These are phyloP conservation scores for Nicotiana attenuata DNA, from an alignment of 257 asterid species.

Conservation along the genomic window DNA sequence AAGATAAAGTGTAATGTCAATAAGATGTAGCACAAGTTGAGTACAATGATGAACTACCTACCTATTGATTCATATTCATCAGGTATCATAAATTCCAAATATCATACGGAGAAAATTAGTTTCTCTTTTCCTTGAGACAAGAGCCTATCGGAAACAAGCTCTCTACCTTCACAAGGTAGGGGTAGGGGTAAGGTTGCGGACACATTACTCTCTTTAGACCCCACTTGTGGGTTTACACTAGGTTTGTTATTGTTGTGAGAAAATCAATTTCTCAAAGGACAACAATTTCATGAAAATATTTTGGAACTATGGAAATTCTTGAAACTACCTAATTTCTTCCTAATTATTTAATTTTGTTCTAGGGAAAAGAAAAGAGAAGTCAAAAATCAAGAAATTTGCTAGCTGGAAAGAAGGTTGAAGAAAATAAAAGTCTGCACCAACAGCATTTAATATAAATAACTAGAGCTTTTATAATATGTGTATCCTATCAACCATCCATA, in stretches of 20 bases:
- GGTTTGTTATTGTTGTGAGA: too few species aligned
- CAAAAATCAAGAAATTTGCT: too few species aligned
- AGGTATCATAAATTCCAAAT: neutral
- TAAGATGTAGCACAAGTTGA: neutral
- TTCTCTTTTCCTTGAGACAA: too few species aligned
- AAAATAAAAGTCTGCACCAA: neutral
- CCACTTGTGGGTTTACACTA: too few species aligned
- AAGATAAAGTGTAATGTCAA: neutral
- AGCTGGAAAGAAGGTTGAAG: neutral
- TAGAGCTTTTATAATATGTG: neutral
- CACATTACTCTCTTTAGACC: too few species aligned
- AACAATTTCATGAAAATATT: neutral
- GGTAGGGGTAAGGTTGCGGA: too few species aligned
- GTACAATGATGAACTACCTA: neutral
- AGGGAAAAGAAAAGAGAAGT: too few species aligned
- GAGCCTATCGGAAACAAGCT: too few species aligned
- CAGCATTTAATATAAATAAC: neutral
- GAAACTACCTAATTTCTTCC: too few species aligned
- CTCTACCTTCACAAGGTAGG: neutral
- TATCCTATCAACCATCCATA: neutral
- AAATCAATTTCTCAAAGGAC: neutral
- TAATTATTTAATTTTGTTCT: too few species aligned
- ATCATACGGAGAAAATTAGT: neutral
- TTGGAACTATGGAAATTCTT: too few species aligned
- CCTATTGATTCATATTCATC: neutral